Percentiles rank a stretch among this genome's conserved stretches.
Evolutionary conservation across 176 grass and related monocot genomes (phyloP).

Genomic region (Otatea glauca): DNA sequence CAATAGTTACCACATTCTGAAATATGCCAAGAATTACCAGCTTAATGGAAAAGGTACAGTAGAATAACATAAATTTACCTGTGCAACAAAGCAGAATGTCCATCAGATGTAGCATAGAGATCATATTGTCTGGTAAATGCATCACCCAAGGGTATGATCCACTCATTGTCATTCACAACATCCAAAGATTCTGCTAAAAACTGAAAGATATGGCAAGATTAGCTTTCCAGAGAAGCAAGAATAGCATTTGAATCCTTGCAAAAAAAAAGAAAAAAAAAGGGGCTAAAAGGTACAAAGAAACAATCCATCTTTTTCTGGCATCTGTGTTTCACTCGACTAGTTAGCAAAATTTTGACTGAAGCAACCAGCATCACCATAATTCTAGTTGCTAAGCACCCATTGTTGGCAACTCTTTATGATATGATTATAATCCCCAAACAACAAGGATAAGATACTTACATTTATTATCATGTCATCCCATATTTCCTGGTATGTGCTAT

Average conservation of each 20-base stretch:
- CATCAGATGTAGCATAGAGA: slow-evolving; percentile 79
- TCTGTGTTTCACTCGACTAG: slow-evolving; percentile 24
- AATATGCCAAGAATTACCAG: slow-evolving; percentile 19
- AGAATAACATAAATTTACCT: slow-evolving; percentile 56
- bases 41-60: slow-evolving; percentile 6
- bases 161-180: slow-evolving; percentile 85
- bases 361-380: slow-evolving; percentile 1
- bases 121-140: slow-evolving; percentile 91
- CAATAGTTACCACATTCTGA: neutral
- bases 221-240: slow-evolving; percentile 48
- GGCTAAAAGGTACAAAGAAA: slow-evolving; percentile 20
- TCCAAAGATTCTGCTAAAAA: slow-evolving; percentile 95
- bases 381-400: slow-evolving; percentile 2
- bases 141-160: slow-evolving; percentile 88
- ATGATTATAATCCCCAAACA: slow-evolving; percentile 41
- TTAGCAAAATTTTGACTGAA: slow-evolving; percentile 18
- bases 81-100: slow-evolving; percentile 87
- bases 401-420: neutral
- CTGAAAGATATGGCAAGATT: slow-evolving; percentile 58
- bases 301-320: neutral
- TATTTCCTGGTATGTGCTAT: slow-evolving; percentile 90
- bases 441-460: slow-evolving; percentile 68
- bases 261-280: neutral
- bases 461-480: slow-evolving; percentile 98
- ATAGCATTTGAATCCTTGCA: slow-evolving; percentile 18